Base-by-base conservation (phyloP, 371 early-diverging fungal genomes). In the Rhizopus stolonifer region DNA sequence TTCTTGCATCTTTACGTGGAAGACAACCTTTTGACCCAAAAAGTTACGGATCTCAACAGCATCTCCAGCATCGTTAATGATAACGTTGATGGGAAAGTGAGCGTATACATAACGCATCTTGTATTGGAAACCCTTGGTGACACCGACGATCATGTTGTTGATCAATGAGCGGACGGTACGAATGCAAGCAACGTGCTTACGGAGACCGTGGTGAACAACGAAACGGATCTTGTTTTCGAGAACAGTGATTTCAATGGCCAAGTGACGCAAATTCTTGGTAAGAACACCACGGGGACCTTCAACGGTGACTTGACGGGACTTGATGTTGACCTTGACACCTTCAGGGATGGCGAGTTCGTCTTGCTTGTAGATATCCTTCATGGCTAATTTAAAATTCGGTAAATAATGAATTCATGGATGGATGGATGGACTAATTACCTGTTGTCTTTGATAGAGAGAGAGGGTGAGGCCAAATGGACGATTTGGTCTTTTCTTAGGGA, bases 31-130 rank as follows among this genome's bases (percentile, higher is more conserved):
- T 80, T 99, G 95, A 72, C 99, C 99, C 66, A 99, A 83, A 84
- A 98, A 99, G 90, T 99, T 99, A 72, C 99, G 95, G 80, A 99
- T 93, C 81, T 98, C 98, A 43, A 97, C 89, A 23, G 72, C 75
- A 67, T 88, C 86, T 49, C 87, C 89, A 61, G 81, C 82, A 61
- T 94, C 88, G 60, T 82, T 75, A 58, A 99, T 89, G 74, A 90
- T 92, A 61, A 93, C 92, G 83, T 94, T 96, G 87, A 99, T 99
- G 79, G 99, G 99, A 83, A 99, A 99, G 84, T 99, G 99, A 59
- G 99, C 98, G 69, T 98, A 98, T 49, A 97, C 99, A 68, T 93
- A 96, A 68, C 99, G 98, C 93, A 99, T 89, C 87, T 95, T 96
- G 92, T 99, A 99, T 80, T 91, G 85, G 91, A 90, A 99, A 53